These are phyloP conservation scores for Xylariales sp. DNA, from an alignment of 2,329 filamentous ascomycete species.

Conservation along the genomic window DNA sequence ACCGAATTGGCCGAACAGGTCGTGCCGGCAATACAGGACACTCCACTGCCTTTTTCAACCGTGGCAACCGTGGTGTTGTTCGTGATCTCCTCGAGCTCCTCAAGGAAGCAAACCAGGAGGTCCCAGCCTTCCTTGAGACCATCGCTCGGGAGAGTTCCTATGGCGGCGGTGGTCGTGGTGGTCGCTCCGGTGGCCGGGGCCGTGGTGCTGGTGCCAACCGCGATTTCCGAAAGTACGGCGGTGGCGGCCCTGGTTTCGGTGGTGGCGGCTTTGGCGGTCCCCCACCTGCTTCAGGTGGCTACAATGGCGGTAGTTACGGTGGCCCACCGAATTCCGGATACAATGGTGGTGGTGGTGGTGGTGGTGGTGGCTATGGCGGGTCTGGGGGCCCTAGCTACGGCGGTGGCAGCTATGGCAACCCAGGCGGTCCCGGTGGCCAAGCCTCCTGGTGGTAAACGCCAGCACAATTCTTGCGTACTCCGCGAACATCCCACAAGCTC, in stretches of 20 bases:
- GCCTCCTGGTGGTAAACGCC: constrained; percentile 74
- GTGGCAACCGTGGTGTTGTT: constrained; percentile 97
- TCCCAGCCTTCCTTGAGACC: constrained; percentile 93
- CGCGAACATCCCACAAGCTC: constrained; percentile 14
- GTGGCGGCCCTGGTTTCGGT: constrained; percentile 56
- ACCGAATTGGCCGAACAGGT: constrained; percentile 99
- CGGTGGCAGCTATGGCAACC: constrained; percentile 58
- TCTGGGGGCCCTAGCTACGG: constrained; percentile 56
- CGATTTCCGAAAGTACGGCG: constrained; percentile 84
- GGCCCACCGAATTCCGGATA: constrained; percentile 12
- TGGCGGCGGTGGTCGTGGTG: constrained; percentile 71
- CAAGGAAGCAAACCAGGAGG: constrained; percentile 98
- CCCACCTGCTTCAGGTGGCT: constrained; percentile 56
- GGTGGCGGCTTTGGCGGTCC: constrained; percentile 54
- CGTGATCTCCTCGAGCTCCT: constrained; percentile 96
- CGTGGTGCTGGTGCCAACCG: constrained; percentile 79
- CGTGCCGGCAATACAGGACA: constrained; percentile 99
- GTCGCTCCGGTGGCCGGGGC: constrained; percentile 76
- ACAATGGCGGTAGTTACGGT: constrained; percentile 54
- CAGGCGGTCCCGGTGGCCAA: constrained; percentile 67
- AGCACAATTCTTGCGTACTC: constrained; percentile 9
- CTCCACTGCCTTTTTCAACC: constrained; percentile 99
- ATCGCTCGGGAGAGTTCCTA: constrained; percentile 95
- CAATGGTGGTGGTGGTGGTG: constrained; percentile 52
- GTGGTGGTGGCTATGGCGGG: constrained; percentile 47